Evolutionary conservation across 108 stramenopile species (phyloP).

Genomic region (Fragilariopsis cylindrus): DNA sequence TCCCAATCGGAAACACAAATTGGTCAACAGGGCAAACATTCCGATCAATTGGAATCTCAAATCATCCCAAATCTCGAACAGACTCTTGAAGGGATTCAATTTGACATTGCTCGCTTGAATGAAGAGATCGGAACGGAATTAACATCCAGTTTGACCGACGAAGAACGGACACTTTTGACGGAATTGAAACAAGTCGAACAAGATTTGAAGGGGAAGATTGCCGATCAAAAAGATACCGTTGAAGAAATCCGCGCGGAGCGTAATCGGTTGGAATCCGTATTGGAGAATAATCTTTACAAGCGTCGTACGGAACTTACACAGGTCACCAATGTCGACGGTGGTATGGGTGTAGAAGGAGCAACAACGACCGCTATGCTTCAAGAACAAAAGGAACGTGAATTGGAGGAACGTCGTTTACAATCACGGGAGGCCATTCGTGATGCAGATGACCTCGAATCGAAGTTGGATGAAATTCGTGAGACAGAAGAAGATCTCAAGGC

Average conservation of each 20-base stretch:
- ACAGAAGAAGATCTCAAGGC: conserved; percentile 50
- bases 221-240: conserved; percentile 62
- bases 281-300: conserved; percentile 85
- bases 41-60: conserved; percentile 68
- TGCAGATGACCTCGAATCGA: conserved; percentile 57
- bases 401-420: conserved; percentile 59
- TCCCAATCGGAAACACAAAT: conserved; percentile 41
- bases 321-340: conserved; percentile 37
- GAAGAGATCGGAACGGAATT: conserved; percentile 90
- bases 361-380: conserved; percentile 41
- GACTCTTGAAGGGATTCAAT: conserved; percentile 59
- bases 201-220: conserved; percentile 57
- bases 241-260: conserved; percentile 63
- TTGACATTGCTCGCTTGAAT: conserved; percentile 67
- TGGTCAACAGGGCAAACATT: conserved; percentile 58
- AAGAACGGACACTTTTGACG: conserved; percentile 61
- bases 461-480: conserved; percentile 58
- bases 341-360: conserved; percentile 10
- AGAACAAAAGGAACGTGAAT: conserved; percentile 53
- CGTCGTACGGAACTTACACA: conserved; percentile 74
- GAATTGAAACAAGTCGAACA: conserved; percentile 50
- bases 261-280: conserved; percentile 66
- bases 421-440: conserved; percentile 65
- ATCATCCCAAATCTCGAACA: conserved; percentile 62
- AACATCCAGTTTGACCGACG: conserved; percentile 51